These are phyloP conservation scores for Pleurotus tuber-regium DNA, from an alignment of 768 basidiomycete species.

Conservation along the genomic window DNA sequence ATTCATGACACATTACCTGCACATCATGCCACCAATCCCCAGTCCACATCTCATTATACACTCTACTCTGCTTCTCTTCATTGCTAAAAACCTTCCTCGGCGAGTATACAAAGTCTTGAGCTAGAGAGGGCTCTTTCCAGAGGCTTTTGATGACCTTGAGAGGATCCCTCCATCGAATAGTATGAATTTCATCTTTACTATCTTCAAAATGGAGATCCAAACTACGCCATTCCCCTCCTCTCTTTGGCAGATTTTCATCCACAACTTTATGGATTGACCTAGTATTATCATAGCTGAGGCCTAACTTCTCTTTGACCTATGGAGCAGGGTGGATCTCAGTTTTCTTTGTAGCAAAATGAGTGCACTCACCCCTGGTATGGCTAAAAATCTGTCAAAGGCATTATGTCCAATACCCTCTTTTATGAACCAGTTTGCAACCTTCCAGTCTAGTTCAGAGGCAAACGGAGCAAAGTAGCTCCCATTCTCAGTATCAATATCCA, in stretches of 20 bases:
- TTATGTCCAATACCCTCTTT: background rate
- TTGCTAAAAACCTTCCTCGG: background rate
- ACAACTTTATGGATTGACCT: background rate
- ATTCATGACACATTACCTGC: constrained; percentile 32
- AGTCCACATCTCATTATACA: constrained; percentile 43
- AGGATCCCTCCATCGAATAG: constrained; percentile 13
- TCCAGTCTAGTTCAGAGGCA: constrained; percentile 22
- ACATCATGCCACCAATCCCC: constrained; percentile 52
- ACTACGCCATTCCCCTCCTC: background rate
- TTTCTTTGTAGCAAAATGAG: background rate
- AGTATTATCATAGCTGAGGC: background rate
- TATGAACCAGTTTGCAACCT: background rate
- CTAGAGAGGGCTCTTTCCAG: background rate
- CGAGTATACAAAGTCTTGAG: constrained; percentile 10
- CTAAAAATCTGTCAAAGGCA: background rate
- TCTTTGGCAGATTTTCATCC: background rate
- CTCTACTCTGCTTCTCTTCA: constrained; percentile 17
- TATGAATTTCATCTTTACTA: background rate
- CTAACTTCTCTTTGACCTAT: background rate
- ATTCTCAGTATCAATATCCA: no score
- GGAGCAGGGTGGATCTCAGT: background rate
- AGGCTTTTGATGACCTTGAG: constrained; percentile 17
- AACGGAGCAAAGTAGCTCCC: constrained; percentile 23
- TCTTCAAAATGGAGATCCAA: background rate
- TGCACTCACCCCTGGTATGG: background rate